Evolutionary conservation across 2,329 filamentous ascomycete genomes (phyloP).

Genomic region (Pseudocercospora fijiensis): DNA sequence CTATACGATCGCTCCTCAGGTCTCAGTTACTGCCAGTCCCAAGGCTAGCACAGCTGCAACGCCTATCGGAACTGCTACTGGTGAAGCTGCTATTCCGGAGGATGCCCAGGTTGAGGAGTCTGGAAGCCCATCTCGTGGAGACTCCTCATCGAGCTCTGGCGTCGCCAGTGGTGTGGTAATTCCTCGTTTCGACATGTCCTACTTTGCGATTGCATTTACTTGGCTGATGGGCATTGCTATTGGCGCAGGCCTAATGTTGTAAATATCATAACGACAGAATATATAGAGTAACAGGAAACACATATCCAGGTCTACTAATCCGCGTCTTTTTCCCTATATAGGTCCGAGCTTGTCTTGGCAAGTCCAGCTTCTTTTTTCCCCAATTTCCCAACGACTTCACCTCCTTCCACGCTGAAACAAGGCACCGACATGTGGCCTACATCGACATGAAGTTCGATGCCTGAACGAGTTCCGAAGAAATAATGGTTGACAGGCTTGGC

Average conservation of each 20-base stretch:
- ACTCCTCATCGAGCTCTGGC: slow-evolving; percentile 9
- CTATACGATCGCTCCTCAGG: slow-evolving; percentile 26
- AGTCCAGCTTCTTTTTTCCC: too few relatives aligned
- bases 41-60: slow-evolving; percentile 26
- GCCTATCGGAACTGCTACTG: slow-evolving; percentile 35
- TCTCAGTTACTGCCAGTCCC: slow-evolving; percentile 25
- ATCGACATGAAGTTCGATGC: too few relatives aligned
- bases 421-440: too few relatives aligned
- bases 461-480: too few relatives aligned
- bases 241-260: slow-evolving; percentile 25
- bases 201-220: slow-evolving; percentile 16
- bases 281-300: slow-evolving; percentile 1
- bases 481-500: neutral
- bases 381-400: too few relatives aligned
- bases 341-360: too few relatives aligned
- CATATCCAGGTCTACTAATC: too few relatives aligned
- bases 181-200: slow-evolving; percentile 17
- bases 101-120: slow-evolving; percentile 21
- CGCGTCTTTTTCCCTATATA: too few relatives aligned
- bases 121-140: slow-evolving; percentile 4
- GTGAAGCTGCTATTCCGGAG: slow-evolving; percentile 33
- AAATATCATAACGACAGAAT: slow-evolving; percentile 19
- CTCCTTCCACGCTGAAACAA: too few relatives aligned
- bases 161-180: slow-evolving; percentile 18
- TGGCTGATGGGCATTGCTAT: slow-evolving; percentile 17